A percentile compares a stretch with the other conserved stretches of the same genome.
Evolutionary conservation across 2,329 filamentous ascomycete genomes (phyloP).

Genomic region (Cytospora paraplurivora): DNA sequence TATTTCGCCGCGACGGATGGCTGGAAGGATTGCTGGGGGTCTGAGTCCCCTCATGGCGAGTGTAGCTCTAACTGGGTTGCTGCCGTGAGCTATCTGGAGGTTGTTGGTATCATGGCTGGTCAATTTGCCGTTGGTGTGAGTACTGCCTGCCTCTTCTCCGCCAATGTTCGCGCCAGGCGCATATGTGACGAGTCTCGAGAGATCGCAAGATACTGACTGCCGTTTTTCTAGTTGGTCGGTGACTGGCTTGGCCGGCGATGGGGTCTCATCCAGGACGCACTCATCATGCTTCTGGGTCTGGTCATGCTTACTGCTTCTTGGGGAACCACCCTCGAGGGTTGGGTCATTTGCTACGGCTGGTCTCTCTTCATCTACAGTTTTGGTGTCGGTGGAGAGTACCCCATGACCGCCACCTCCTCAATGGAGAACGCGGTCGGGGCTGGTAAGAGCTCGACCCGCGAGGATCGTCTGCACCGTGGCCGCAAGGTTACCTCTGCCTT

Average conservation of each 20-base stretch:
- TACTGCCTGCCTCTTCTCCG: slow-evolving; percentile 29
- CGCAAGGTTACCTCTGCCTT: slow-evolving; percentile 95
- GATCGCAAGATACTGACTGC: slow-evolving; percentile 2
- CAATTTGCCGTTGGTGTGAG: slow-evolving; percentile 83
- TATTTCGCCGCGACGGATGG: slow-evolving; percentile 65
- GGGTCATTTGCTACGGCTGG: slow-evolving; percentile 97
- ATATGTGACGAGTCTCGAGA: neutral
- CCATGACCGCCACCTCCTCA: slow-evolving; percentile 92
- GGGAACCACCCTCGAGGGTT: slow-evolving; percentile 84
- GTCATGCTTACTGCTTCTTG: slow-evolving; percentile 90
- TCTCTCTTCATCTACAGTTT: slow-evolving; percentile 84
- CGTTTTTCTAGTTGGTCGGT: slow-evolving; percentile 51
- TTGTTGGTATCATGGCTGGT: slow-evolving; percentile 91
- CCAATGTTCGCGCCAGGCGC: slow-evolving; percentile 29
- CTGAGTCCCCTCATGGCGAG: slow-evolving; percentile 48
- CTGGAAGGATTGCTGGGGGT: slow-evolving; percentile 79
- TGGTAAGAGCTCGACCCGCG: slow-evolving; percentile 84
- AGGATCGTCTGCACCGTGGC: slow-evolving; percentile 92
- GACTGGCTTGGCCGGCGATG: slow-evolving; percentile 86
- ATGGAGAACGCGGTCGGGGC: slow-evolving; percentile 90
- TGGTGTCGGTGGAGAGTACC: slow-evolving; percentile 83
- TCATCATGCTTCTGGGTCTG: slow-evolving; percentile 92
- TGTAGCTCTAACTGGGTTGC: slow-evolving; percentile 82
- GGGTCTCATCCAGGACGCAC: slow-evolving; percentile 93
- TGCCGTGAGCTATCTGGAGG: slow-evolving; percentile 87